Conservation (phyloP, 116 monocot genomes). For the Phalaenopsis hybrid region DNA sequence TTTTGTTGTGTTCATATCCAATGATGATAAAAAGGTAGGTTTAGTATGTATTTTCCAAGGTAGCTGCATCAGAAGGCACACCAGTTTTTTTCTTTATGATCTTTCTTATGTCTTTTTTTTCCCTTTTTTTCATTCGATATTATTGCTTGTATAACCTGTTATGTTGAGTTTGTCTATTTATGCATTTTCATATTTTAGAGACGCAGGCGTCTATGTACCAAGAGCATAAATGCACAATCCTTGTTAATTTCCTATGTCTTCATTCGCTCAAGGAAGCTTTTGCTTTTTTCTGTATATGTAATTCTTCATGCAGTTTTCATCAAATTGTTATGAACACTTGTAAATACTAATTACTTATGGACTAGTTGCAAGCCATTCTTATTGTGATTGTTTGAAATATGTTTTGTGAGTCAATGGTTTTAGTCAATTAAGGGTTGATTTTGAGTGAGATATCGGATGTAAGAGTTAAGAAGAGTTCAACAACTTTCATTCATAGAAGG, state of each 20-base stretch:
- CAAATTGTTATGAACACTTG: neutral
- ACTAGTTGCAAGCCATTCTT: neutral
- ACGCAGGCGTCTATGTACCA: neutral
- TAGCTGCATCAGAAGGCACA: neutral
- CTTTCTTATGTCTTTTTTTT: neutral
- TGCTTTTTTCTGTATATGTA: neutral
- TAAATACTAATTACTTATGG: neutral
- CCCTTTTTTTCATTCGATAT: neutral
- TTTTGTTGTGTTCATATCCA: constrained; percentile 89
- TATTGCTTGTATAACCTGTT: neutral
- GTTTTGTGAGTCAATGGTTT: neutral
- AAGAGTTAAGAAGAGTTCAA: no score
- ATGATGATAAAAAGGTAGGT: constrained; percentile 65
- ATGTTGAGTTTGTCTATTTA: neutral
- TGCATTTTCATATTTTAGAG: neutral
- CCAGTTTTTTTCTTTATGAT: neutral
- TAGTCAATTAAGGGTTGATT: neutral
- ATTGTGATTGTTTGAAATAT: neutral
- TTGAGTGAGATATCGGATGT: neutral
- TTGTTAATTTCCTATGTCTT: neutral
- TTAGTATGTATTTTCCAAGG: neutral
- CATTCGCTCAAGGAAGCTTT: neutral
- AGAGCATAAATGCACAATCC: neutral
- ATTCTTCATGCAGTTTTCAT: neutral
- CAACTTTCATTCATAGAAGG: no score